Evolutionary conservation across 148 eudicot genomes (phyloP).

Genomic region (Rhododendron henanense): DNA sequence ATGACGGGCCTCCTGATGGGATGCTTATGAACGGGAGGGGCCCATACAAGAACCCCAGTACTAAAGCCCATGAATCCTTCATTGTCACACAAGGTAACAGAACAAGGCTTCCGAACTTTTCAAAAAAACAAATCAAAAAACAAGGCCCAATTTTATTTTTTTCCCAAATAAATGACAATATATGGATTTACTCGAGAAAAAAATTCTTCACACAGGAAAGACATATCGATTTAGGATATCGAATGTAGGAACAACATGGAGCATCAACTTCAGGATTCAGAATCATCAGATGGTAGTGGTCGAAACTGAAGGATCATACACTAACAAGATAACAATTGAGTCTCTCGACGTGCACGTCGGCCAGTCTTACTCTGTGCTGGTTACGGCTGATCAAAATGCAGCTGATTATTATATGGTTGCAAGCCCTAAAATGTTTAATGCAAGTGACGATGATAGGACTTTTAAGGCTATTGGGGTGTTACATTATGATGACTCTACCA

Average conservation of each 20-base stretch:
- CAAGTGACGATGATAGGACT: neutral
- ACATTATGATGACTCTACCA: constrained; percentile 25
- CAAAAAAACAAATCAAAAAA: neutral
- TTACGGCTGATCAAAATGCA: constrained; percentile 28
- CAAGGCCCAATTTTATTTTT: neutral
- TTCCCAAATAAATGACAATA: neutral
- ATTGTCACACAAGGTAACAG: constrained; percentile 28
- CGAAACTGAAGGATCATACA: constrained; percentile 43
- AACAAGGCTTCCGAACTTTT: neutral
- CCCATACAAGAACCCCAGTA: neutral
- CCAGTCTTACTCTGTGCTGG: constrained; percentile 39
- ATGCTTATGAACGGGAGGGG: constrained; percentile 37
- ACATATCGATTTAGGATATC: constrained; percentile 36
- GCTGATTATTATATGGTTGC: constrained; percentile 44
- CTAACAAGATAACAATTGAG: constrained; percentile 25
- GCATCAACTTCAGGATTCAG: constrained; percentile 37
- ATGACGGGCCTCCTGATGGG: constrained; percentile 12
- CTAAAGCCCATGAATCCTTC: constrained; percentile 23
- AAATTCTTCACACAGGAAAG: constrained; percentile 15
- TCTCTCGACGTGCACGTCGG: constrained; percentile 41
- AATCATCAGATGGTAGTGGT: constrained; percentile 34
- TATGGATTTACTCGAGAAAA: no score
- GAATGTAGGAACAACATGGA: constrained; percentile 27
- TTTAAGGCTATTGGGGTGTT: constrained; percentile 25
- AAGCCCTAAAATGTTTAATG: constrained; percentile 13